Evolutionary conservation across 441 rosid genomes (phyloP).

Genomic region (Capsella rubella): DNA sequence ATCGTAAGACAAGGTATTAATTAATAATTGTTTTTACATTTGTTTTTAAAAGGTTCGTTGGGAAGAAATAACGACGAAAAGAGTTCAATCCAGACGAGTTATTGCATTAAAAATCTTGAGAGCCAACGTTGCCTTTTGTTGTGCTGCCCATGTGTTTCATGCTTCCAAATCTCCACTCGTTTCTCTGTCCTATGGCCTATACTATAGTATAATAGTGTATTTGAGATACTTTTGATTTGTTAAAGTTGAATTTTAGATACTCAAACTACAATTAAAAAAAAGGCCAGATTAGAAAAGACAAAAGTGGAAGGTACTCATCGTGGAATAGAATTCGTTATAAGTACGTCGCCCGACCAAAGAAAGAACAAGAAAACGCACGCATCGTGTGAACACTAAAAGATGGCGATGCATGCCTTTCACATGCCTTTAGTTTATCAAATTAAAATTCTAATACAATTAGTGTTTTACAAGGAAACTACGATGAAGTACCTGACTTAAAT

Average conservation of each 20-base stretch:
- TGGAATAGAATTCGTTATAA: not conserved
- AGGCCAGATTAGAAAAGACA: not conserved
- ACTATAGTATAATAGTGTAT: too few relatives aligned
- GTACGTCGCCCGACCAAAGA: constrained; percentile 9
- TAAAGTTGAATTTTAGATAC: not conserved
- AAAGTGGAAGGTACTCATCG: constrained; percentile 1
- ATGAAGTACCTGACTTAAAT: not conserved
- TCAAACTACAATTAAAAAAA: not conserved
- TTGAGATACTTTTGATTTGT: not conserved
- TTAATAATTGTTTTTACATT: too few relatives aligned
- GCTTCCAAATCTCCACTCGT: not conserved
- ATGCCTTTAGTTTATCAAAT: not conserved
- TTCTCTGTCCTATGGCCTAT: not conserved
- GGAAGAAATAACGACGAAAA: not conserved
- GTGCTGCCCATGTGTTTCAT: not conserved
- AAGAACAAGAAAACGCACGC: constrained; percentile 2
- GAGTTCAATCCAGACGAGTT: not conserved
- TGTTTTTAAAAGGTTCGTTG: not conserved
- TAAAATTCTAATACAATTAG: not conserved
- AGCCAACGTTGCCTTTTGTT: not conserved
- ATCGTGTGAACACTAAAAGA: constrained; percentile 6
- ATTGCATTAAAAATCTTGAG: not conserved
- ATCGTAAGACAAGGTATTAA: too few relatives aligned
- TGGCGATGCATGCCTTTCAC: constrained; percentile 11
- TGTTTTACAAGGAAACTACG: not conserved